phyloP scores from a whole-genome alignment of 139 green algal genomes.

The Haematococcus lacustris region DNA sequence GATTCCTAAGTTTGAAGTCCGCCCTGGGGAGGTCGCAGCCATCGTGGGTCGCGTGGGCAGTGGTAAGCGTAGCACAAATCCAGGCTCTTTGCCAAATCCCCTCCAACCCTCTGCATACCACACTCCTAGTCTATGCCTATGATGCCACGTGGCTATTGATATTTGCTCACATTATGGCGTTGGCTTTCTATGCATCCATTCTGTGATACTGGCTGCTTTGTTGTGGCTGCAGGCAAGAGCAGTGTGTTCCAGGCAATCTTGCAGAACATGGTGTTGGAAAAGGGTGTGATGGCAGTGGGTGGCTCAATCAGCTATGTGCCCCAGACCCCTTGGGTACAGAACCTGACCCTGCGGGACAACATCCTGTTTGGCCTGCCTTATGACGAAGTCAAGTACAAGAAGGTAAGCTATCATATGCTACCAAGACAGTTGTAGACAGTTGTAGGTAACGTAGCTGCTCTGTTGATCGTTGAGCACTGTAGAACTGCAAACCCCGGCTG shows the following conservation, averaged over 20 bases:
- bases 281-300: constrained; percentile 9
- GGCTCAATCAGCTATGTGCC: constrained; percentile 38
- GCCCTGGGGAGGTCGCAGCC: constrained; percentile 45
- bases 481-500: too few species aligned
- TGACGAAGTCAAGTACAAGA: constrained; percentile 45
- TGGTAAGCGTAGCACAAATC: too few species aligned
- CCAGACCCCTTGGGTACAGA: constrained; percentile 68
- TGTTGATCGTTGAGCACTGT: too few species aligned
- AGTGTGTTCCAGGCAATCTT: constrained; percentile 48
- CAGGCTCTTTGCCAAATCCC: too few species aligned
- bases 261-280: constrained; percentile 42
- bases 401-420: constrained; percentile 10
- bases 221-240: constrained; percentile 30
- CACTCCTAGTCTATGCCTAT: too few species aligned
- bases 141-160: constrained; percentile 6
- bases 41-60: constrained; percentile 51
- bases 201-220: too few species aligned
- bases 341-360: constrained; percentile 62
- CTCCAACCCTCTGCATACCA: too few species aligned
- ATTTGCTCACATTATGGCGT: background rate
- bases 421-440: too few species aligned
- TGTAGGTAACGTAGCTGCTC: too few species aligned
- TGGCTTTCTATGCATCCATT: too few species aligned
- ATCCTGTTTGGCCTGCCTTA: constrained; percentile 55
- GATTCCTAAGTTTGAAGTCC: constrained; percentile 33